Base-by-base conservation (phyloP, 1,139 yeast genomes). In the Pneumocystis carinii region DNA sequence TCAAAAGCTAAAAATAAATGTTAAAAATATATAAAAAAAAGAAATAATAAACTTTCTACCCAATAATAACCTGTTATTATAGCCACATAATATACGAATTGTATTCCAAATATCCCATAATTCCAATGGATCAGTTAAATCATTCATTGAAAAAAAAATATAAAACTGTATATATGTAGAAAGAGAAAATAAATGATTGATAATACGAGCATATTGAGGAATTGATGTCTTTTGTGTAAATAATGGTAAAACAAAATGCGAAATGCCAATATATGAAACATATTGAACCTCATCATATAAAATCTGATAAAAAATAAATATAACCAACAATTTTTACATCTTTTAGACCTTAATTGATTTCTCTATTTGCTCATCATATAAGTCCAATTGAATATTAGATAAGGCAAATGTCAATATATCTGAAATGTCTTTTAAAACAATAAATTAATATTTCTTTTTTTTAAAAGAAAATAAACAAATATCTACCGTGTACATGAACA, bases 21-120 rank as follows among this genome's bases (percentile, higher is more conserved):
- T 17, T 19, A 56, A 19, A 56, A 17, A 35, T 38, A 56, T 38
- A 15, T 3, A 17, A 6, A 38, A 1, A 19, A 38, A n/a, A 3
- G 4, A 39, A 19, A 5, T 17, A 17, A 6, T 15, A 3, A 36
- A 19, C 14, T 32, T 8, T 32, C 7, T 57, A 57, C 59, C 59
- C 3, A 84, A 79, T 0, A 81, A 78, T 17, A 85, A 72, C 35
- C 81, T 78, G 1, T 73, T 68, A 59, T 83, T 77, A 67, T 83
- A 82, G 63, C 78, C 77, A 68, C 84, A 81, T 55, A 79, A 74
- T 7, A 78, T 75, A 35, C 87, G 74, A 12, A 84, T 78, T 0
- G 85, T 77, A 69, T 84, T 82, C 89, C 89, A 84, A 68, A 83
- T 78, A 64, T 83, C 86, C 89, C 89, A 84, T 1, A 85, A 81